Evolutionary conservation across 495 filamentous ascomycete species (phyloP).

Genomic region (Tuber melanosporum): DNA sequence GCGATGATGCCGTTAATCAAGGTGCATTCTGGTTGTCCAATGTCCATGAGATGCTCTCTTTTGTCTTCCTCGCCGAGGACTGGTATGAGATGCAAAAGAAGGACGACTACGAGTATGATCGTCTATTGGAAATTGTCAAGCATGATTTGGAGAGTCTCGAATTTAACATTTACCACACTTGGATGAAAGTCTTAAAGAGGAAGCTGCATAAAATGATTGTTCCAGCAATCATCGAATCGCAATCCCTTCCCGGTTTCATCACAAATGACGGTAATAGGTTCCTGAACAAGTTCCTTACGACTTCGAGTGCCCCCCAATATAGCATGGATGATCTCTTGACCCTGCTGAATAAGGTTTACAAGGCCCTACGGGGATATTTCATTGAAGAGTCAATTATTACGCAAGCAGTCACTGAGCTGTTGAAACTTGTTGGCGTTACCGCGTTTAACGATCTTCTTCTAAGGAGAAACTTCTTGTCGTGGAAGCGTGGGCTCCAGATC

Average conservation of each 20-base stretch:
- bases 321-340: slow-evolving; percentile 99
- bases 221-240: slow-evolving; percentile 96
- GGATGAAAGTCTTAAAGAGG: slow-evolving; percentile 99
- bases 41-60: slow-evolving; percentile 99
- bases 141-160: slow-evolving; percentile 96
- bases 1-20: slow-evolving; percentile 93
- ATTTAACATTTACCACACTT: slow-evolving; percentile 99
- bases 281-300: slow-evolving; percentile 88
- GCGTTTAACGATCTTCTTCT: slow-evolving; percentile 98
- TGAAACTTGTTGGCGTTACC: slow-evolving; percentile 90
- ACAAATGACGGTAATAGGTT: slow-evolving; percentile 97
- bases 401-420: slow-evolving; percentile 88
- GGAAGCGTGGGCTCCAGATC: slow-evolving; percentile 98
- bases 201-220: slow-evolving; percentile 99
- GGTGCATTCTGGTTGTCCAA: slow-evolving; percentile 99
- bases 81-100: slow-evolving; percentile 99
- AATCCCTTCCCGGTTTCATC: slow-evolving; percentile 95
- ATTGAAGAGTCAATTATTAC: slow-evolving; percentile 92
- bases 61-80: slow-evolving; percentile 97
- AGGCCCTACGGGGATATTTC: slow-evolving; percentile 96
- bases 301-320: slow-evolving; percentile 79
- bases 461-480: slow-evolving; percentile 96
- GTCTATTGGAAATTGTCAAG: slow-evolving; percentile 96
- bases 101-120: slow-evolving; percentile 98
- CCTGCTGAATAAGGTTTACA: slow-evolving; percentile 93